A percentile compares a stretch with the other conserved stretches of the same genome.
Conservation (phyloP, 495 filamentous ascomycete species). For the Hypoxylon trugodes region DNA sequence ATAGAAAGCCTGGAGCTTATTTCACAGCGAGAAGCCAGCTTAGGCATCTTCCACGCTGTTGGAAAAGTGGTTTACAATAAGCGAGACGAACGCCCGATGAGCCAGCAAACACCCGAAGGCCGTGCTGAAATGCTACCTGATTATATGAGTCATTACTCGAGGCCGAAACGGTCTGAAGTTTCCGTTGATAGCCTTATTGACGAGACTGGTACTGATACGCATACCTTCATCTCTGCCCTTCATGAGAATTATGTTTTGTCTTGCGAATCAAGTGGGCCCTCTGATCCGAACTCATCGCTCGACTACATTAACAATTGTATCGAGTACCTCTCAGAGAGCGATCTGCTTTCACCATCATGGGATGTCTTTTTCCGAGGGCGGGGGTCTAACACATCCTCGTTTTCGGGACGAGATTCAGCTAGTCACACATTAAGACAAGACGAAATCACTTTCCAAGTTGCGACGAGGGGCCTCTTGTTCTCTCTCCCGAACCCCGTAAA, state of each 20-base stretch:
- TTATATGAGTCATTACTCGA: conserved; percentile 67
- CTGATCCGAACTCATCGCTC: conserved; percentile 61
- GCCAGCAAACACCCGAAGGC: conserved; percentile 41
- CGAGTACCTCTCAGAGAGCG: conserved; percentile 84
- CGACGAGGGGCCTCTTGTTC: conserved; percentile 83
- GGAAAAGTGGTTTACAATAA: conserved; percentile 97
- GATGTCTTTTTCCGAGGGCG: conserved; percentile 62
- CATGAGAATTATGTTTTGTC: conserved; percentile 95
- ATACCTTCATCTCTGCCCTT: conserved; percentile 88
- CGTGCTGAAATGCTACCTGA: conserved; percentile 62
- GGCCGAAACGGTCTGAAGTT: conserved; percentile 74
- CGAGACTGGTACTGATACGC: conserved; percentile 87
- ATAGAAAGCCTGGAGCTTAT: conserved; percentile 74
- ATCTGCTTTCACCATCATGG: conserved; percentile 73
- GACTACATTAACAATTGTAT: conserved; percentile 78
- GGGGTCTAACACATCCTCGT: conserved; percentile 49
- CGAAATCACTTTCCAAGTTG: conserved; percentile 89
- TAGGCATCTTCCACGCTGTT: conserved; percentile 95
- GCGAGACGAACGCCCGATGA: conserved; percentile 58
- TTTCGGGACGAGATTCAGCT: conserved; percentile 59
- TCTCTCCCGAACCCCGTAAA: conserved; percentile 86
- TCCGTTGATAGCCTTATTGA: conserved; percentile 79
- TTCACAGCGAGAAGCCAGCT: conserved; percentile 82
- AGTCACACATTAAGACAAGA: conserved; percentile 84
- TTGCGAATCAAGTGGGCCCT: conserved; percentile 67